A percentile compares a stretch with the other conserved stretches of the same genome.
Conservation (phyloP, 495 filamentous ascomycete species). For the Penicillium ucsense region DNA sequence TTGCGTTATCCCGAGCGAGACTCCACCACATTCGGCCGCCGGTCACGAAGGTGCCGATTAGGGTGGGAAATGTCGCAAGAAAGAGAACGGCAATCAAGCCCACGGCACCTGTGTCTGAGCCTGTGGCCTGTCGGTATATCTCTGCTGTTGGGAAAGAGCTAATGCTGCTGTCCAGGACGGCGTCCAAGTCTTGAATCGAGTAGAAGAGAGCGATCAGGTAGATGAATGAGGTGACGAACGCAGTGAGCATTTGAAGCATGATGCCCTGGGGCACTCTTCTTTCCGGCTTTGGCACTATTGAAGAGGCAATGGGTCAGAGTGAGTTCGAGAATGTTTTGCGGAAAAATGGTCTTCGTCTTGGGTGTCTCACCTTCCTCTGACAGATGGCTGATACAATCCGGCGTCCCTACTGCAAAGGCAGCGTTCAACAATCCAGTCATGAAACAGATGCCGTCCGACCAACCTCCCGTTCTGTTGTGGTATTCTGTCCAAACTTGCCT, state of each 20-base stretch:
- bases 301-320: no score
- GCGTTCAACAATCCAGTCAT: constrained; percentile 66
- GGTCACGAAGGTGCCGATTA: constrained; percentile 56
- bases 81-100: constrained; percentile 49
- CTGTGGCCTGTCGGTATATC: constrained; percentile 68
- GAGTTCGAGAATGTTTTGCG: no score
- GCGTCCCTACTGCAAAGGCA: constrained; percentile 67
- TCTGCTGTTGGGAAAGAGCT: constrained; percentile 59
- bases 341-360: no score
- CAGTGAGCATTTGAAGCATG: constrained; percentile 46
- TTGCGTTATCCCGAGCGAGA: constrained; percentile 58
- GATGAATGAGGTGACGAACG: constrained; percentile 41
- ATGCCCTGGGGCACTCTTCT: constrained; percentile 35
- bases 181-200: constrained; percentile 52
- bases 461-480: constrained; percentile 56
- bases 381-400: constrained; percentile 60
- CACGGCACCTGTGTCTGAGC: constrained; percentile 42
- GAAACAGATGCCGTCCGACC: constrained; percentile 58
- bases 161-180: constrained; percentile 40
- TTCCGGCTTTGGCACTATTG: constrained; percentile 16
- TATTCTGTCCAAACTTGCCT: constrained; percentile 52
- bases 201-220: constrained; percentile 43
- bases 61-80: constrained; percentile 46
- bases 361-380: constrained; percentile 48
- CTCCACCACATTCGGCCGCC: constrained; percentile 69